phyloP scores from a whole-genome alignment of 768 basidiomycete genomes.

The Termitomyces sp. region DNA sequence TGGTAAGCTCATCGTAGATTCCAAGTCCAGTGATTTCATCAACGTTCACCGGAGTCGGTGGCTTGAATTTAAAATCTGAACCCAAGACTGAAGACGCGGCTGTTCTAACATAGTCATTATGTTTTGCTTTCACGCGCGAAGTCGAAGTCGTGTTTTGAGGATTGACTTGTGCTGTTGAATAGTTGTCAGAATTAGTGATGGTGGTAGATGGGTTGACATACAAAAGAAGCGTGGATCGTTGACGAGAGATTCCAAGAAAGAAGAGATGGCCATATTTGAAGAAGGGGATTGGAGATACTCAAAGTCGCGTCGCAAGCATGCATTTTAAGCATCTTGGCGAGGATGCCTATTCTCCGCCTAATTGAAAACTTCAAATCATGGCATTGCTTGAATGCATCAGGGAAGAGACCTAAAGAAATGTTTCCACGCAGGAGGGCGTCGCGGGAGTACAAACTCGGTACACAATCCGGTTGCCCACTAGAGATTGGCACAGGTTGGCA shows the following conservation, averaged over 20 bases:
- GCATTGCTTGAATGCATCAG: conserved; percentile 12
- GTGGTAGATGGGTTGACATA: not conserved
- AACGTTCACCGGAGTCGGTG: not conserved
- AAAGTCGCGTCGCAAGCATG: not conserved
- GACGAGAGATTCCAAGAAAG: conserved; percentile 16
- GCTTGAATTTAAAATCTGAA: conserved; percentile 16
- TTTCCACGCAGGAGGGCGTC: not conserved
- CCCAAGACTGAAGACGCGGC: conserved; percentile 16
- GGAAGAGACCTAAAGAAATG: conserved; percentile 1
- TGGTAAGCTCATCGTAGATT: conserved; percentile 20
- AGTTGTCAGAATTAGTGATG: not conserved
- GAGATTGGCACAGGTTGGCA: conserved; percentile 10
- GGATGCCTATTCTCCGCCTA: conserved; percentile 3
- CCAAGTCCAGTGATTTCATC: conserved; percentile 13
- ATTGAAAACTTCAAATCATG: conserved; percentile 5
- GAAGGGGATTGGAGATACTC: conserved; percentile 3
- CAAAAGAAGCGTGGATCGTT: conserved; percentile 19
- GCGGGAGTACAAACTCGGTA: conserved; percentile 1
- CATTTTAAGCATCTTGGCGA: conserved; percentile 10
- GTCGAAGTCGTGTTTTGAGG: not conserved
- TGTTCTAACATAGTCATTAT: conserved; percentile 9
- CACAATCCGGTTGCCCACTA: conserved; percentile 2
- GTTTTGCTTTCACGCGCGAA: not conserved
- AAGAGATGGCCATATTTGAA: conserved; percentile 14
- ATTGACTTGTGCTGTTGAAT: conserved; percentile 15